Conservation (phyloP, 2,329 filamentous ascomycete genomes). For the Fusarium torulosum region DNA sequence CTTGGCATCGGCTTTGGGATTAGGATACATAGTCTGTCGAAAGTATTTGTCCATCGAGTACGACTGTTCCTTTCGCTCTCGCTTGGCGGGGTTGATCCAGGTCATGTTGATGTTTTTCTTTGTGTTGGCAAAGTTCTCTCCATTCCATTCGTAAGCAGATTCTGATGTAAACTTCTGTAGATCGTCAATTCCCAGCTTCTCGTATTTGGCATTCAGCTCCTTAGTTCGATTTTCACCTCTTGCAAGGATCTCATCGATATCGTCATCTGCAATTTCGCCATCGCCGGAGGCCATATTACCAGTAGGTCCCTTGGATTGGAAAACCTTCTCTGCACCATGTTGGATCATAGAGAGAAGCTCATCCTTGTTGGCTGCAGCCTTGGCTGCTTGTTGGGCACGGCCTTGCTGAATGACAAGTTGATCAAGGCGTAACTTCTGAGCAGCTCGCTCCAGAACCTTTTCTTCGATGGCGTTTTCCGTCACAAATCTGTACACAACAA, state of each 20-base stretch:
- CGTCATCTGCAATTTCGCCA: conserved; percentile 80
- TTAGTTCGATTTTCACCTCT: conserved; percentile 91
- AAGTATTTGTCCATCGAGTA: conserved; percentile 99
- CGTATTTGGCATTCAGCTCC: conserved; percentile 91
- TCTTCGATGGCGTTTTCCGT: conserved; percentile 99
- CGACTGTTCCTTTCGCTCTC: conserved; percentile 96
- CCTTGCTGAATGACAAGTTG: conserved; percentile 99
- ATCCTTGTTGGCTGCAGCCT: conserved; percentile 94
- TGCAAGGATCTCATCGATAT: conserved; percentile 89
- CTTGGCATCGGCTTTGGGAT: conserved; percentile 88
- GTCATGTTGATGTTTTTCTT: conserved; percentile 93
- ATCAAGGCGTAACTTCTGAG: conserved; percentile 95
- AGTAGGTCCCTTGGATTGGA: conserved; percentile 77
- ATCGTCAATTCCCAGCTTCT: conserved; percentile 96
- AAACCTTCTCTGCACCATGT: conserved; percentile 96
- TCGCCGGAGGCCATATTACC: conserved; percentile 70
- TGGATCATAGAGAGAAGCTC: conserved; percentile 98
- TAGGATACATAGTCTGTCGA: conserved; percentile 83
- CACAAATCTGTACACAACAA: conserved; percentile 95
- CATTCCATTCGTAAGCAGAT: conserved; percentile 99
- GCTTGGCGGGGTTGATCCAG: conserved; percentile 99
- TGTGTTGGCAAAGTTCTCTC: conserved; percentile 90
- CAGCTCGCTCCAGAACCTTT: conserved; percentile 95
- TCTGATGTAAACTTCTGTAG: conserved; percentile 98
- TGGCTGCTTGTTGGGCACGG: conserved; percentile 88